These are phyloP conservation scores for Rutstroemia sp. DNA, from an alignment of 2,329 filamentous ascomycete species.

Conservation along the genomic window DNA sequence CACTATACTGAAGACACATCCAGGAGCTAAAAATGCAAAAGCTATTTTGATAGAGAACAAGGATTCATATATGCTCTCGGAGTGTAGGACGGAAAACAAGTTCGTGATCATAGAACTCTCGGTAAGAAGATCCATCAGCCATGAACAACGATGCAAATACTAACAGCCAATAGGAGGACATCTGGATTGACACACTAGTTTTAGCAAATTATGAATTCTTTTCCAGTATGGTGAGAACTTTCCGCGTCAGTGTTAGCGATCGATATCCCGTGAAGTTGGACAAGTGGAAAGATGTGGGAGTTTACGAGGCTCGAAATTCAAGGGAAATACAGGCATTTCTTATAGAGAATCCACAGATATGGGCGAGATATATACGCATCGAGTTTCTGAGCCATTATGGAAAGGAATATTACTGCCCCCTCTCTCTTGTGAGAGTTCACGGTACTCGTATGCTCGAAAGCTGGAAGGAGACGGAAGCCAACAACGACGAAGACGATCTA, in stretches of 20 bases:
- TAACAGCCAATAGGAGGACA: slow-evolving; percentile 37
- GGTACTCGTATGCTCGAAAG: slow-evolving; percentile 92
- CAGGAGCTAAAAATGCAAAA: slow-evolving; percentile 78
- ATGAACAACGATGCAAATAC: not conserved
- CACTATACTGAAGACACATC: slow-evolving; percentile 83
- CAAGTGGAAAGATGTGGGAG: slow-evolving; percentile 83
- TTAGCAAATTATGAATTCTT: slow-evolving; percentile 99
- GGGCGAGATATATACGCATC: slow-evolving; percentile 85
- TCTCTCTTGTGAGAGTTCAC: slow-evolving; percentile 85
- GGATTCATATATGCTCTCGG: slow-evolving; percentile 95
- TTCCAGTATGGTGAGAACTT: slow-evolving; percentile 89
- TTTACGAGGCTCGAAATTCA: slow-evolving; percentile 85
- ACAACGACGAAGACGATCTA: slow-evolving; percentile 51
- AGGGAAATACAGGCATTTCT: slow-evolving; percentile 91
- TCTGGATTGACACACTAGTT: slow-evolving; percentile 89
- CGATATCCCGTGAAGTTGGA: slow-evolving; percentile 88
- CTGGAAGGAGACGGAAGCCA: slow-evolving; percentile 73
- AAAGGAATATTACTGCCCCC: slow-evolving; percentile 91
- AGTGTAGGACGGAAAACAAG: slow-evolving; percentile 80
- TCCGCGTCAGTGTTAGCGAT: slow-evolving; percentile 88
- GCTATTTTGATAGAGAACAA: slow-evolving; percentile 93
- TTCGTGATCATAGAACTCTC: slow-evolving; percentile 84
- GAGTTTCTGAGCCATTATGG: slow-evolving; percentile 93
- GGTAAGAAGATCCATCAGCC: slow-evolving; percentile 51
- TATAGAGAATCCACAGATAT: slow-evolving; percentile 90